Conservation (phyloP, 768 basidiomycete species). For the Termitomyces titanicus region DNA sequence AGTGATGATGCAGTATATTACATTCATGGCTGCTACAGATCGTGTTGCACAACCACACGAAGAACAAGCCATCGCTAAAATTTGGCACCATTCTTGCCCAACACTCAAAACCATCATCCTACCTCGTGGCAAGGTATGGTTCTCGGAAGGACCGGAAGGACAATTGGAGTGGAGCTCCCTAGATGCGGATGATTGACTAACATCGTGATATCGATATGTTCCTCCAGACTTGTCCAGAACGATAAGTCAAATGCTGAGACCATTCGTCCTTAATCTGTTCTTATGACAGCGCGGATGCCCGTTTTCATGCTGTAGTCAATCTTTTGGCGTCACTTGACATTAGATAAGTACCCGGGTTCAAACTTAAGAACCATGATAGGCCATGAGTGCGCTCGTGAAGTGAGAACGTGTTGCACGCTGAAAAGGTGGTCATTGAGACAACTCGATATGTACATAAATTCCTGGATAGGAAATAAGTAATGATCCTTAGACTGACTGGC, state of each 20-base stretch:
- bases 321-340: not conserved
- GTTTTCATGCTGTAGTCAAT: not conserved
- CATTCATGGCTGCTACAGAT: conserved; percentile 51
- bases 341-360: not conserved
- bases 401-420: not conserved
- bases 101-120: conserved; percentile 63
- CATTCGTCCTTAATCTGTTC: not conserved
- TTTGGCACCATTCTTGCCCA: conserved; percentile 57
- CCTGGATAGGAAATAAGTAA: too few species aligned
- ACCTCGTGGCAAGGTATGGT: conserved; percentile 63
- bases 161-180: conserved; percentile 12
- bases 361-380: not conserved
- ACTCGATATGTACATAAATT: too few species aligned
- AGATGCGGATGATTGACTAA: conserved; percentile 3
- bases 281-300: not conserved
- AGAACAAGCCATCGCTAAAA: conserved; percentile 48
- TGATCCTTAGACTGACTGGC: too few species aligned
- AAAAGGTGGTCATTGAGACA: too few species aligned
- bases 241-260: not conserved
- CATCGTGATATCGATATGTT: not conserved
- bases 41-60: conserved; percentile 26
- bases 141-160: conserved; percentile 31
- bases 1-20: conserved; percentile 41
- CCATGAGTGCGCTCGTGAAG: not conserved
- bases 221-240: not conserved